phyloP scores from a whole-genome alignment of 2,329 filamentous ascomycete genomes.

The Phaeophleospora eucalypticola region DNA sequence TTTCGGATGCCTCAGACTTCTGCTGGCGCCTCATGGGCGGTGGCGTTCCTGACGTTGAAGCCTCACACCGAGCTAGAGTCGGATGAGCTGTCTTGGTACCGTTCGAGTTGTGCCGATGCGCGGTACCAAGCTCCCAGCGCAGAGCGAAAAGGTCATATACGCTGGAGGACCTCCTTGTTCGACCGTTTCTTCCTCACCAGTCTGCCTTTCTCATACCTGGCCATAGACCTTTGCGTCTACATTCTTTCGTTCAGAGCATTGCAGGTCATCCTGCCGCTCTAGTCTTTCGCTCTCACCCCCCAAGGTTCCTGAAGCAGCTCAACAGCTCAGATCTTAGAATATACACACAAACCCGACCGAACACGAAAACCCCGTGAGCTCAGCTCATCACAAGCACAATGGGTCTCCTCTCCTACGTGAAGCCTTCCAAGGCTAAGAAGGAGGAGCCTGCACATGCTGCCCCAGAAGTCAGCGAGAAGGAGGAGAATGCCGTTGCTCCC shows the following conservation, averaged over 20 bases:
- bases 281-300: slow-evolving; percentile 2
- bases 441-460: slow-evolving; percentile 13
- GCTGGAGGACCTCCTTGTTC: neutral
- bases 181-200: slow-evolving; percentile 3
- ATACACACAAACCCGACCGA: neutral
- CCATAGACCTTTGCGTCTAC: slow-evolving; percentile 18
- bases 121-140: neutral
- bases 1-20: slow-evolving; percentile 2
- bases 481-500: slow-evolving; percentile 3
- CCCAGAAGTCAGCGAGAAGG: slow-evolving; percentile 18
- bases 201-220: slow-evolving; percentile 5
- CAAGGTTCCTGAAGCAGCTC: slow-evolving; percentile 1
- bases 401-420: slow-evolving; percentile 25
- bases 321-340: neutral
- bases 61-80: neutral
- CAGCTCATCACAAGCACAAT: slow-evolving; percentile 9
- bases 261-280: neutral
- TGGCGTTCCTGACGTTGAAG: slow-evolving; percentile 6
- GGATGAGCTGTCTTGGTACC: neutral
- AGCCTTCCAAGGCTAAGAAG: slow-evolving; percentile 16
- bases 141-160: neutral
- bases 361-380: neutral
- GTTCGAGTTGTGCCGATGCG: neutral
- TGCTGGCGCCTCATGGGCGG: slow-evolving; percentile 2
- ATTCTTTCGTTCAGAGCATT: slow-evolving; percentile 13